Evolutionary conservation across 2,329 filamentous ascomycete genomes (phyloP), one percentile per base, ranked within the genome.

Genomic region (Ophiostoma australiae): DNA sequence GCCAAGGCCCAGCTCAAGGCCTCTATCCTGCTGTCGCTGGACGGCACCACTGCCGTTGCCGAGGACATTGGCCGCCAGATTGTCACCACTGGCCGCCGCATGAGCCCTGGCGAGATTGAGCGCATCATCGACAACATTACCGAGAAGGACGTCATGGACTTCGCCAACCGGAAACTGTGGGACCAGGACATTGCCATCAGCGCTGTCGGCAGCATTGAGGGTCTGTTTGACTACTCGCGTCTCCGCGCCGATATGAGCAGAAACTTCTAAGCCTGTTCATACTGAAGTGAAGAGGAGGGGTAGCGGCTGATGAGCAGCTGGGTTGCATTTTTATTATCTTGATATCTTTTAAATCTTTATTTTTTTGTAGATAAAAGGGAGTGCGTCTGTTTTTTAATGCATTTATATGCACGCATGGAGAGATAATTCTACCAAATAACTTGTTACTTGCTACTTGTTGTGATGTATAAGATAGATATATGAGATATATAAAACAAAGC

Each of bases 1-100:
- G 95, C 95, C 82, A 99, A 99, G 89, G 92, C 95, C 75, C 95
- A 99, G 86, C 90, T 99, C 78, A 99, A 99, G 89, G 95, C 95
- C 74, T 97, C 94, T 70, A 94, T 99, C 79, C 92, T 99, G 74
- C 90, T 99, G 75, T 97, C 93, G 70, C 92, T 99, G 41, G 95
- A 99, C 81, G 96, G 94, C 81, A 98, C 95, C 79, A 98, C 95
- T 68, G 93, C 95, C 77, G 91, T 97, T 70, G 95, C 95, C 73
- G 95, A 99, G 86, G 95, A 99, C 81, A 97, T 99, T 81, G 95
- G 95, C 79, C 92, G 95, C 82, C 95, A 99, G 85, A 93, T 99
- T 83, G 90, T 99, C 84, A 98, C 94, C 79, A 98, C 95, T 72
- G 95, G 95, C 80, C 91, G 94, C 78, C 90, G 94, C 76, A 91